Conservation (phyloP, 441 rosid genomes). For the Populus hybrid region DNA sequence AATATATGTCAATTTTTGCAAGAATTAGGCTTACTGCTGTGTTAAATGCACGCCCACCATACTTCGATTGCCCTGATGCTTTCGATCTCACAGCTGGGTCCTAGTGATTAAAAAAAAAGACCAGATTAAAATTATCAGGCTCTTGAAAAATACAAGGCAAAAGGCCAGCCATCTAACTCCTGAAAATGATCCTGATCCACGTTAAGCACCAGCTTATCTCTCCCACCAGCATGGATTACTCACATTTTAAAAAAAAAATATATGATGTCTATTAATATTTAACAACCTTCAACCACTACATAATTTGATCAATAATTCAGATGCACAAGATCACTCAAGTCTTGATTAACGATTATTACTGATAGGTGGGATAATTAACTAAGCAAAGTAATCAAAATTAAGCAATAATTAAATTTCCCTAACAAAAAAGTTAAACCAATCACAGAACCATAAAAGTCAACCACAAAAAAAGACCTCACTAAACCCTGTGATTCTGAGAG, state of each 20-base stretch:
- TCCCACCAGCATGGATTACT: background rate
- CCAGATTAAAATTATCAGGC: background rate
- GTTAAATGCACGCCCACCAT: constrained; percentile 50
- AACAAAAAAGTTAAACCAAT: background rate
- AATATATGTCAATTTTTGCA: background rate
- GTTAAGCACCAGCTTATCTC: background rate
- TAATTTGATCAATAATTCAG: too few relatives aligned
- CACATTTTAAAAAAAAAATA: too few relatives aligned
- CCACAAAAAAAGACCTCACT: background rate
- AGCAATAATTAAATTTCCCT: background rate
- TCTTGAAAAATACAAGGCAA: background rate
- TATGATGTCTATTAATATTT: too few relatives aligned
- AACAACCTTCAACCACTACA: too few relatives aligned
- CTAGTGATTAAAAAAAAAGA: constrained; percentile 20
- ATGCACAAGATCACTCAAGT: too few relatives aligned
- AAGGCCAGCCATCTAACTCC: background rate
- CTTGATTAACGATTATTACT: too few relatives aligned
- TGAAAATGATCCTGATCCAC: background rate
- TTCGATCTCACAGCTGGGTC: constrained; percentile 53
- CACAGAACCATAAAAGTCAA: background rate
- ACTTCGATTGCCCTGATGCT: constrained; percentile 40
- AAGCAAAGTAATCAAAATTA: background rate
- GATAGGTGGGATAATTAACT: too few relatives aligned
- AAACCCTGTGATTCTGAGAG: constrained; percentile 4
- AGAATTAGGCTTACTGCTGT: constrained; percentile 37